Evolutionary conservation across 2,329 filamentous ascomycete species (phyloP), one percentile per base, ranked within the genome.

Genomic region (Mariannaea elegans): DNA sequence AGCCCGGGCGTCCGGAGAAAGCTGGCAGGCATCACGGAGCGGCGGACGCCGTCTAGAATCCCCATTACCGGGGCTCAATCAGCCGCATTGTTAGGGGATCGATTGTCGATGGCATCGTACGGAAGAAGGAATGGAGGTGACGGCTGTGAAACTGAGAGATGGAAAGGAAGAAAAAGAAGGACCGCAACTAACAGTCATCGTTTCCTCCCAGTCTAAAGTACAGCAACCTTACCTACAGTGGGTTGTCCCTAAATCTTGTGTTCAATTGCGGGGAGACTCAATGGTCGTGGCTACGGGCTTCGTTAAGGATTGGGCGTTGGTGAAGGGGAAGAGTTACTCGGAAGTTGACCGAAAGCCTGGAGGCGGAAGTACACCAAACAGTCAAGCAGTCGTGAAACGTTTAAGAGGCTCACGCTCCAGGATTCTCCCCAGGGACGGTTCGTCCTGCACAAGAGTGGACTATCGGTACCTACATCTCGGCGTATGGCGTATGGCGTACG

Each of bases 331-430:
- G 9, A 38, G 8, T 8, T 18, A 16, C 14, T 55, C 56, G 59
- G 56, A 60, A 52, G 41, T 62, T 62, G 60, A 31, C 60, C 59
- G 59, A 56, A 23, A 27, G 10, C 4, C 13, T 14, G 6, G 18
- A 23, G 29, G 14, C 13, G 9, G 24, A 19, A 23, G 42, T 31
- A 23, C 13, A n/a, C n/a, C n/a, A n/a, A n/a, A 14, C 4, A 13
- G 18, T 38, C n/a, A n/a, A n/a, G n/a, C n/a, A n/a, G n/a, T n/a
- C n/a, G n/a, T n/a, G n/a, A n/a, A n/a, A n/a, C n/a, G n/a, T n/a
- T n/a, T n/a, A n/a, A n/a, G n/a, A n/a, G n/a, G n/a, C n/a, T n/a
- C n/a, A n/a, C n/a, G n/a, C n/a, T n/a, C n/a, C n/a, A n/a, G n/a
- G n/a, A n/a, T n/a, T n/a, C n/a, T n/a, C n/a, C n/a, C n/a, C n/a